phyloP scores from a whole-genome alignment of 2,329 filamentous ascomycete species.

The Ophiostoma ips region DNA sequence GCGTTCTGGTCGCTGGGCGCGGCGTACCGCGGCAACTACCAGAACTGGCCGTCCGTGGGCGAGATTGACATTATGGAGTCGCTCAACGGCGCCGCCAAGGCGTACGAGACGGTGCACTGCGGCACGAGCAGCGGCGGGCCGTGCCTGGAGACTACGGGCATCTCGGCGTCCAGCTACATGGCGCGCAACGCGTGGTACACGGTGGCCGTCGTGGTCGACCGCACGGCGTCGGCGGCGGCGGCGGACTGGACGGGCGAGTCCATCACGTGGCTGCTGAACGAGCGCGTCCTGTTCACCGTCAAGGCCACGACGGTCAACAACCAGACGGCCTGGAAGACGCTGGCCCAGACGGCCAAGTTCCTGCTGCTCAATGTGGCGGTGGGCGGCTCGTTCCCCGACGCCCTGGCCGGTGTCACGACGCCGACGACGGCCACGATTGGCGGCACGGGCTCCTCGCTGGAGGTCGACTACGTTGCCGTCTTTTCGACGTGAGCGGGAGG shows the following conservation, averaged over 20 bases:
- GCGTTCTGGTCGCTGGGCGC: slow-evolving; percentile 33
- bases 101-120: slow-evolving; percentile 29
- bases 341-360: slow-evolving; percentile 37
- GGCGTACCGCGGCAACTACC: slow-evolving; percentile 24
- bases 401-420: slow-evolving; percentile 17
- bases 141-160: slow-evolving; percentile 28
- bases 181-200: slow-evolving; percentile 26
- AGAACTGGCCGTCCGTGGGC: slow-evolving; percentile 27
- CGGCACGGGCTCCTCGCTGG: slow-evolving; percentile 34
- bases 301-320: slow-evolving; percentile 31
- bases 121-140: slow-evolving; percentile 25
- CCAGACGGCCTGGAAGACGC: slow-evolving; percentile 31
- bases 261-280: slow-evolving; percentile 38
- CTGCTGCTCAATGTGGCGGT: slow-evolving; percentile 43
- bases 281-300: slow-evolving; percentile 28
- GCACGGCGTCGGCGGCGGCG: slow-evolving; percentile 20
- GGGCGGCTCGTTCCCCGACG: slow-evolving; percentile 31
- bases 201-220: slow-evolving; percentile 37
- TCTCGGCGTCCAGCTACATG: slow-evolving; percentile 16
- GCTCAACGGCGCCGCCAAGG: slow-evolving; percentile 24
- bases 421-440: slow-evolving; percentile 33
- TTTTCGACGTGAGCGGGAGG: slow-evolving; percentile 19
- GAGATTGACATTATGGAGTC: slow-evolving; percentile 33
- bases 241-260: slow-evolving; percentile 31
- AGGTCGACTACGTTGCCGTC: slow-evolving; percentile 36